Percentiles rank a stretch among this genome's conserved stretches.
Conservation (phyloP, 2,329 filamentous ascomycete species). For the Sordariomycetes sp. region DNA sequence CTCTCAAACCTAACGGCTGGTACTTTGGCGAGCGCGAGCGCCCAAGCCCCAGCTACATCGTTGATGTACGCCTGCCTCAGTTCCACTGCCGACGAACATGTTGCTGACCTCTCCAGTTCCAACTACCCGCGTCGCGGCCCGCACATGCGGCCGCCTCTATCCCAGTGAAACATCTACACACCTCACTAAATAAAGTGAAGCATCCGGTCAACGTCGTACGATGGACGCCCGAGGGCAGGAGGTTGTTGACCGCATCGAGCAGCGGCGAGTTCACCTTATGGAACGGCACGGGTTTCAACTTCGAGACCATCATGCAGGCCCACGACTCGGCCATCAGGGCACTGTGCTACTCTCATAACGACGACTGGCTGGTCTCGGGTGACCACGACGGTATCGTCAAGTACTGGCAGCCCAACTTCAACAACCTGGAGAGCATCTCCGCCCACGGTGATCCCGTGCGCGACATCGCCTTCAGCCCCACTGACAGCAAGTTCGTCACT, state of each 20-base stretch:
- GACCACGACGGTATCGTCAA: slow-evolving; percentile 94
- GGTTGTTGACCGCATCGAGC: slow-evolving; percentile 84
- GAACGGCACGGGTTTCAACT: slow-evolving; percentile 99
- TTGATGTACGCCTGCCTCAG: slow-evolving; percentile 49
- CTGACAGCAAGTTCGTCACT: slow-evolving; percentile 91
- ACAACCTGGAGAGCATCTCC: slow-evolving; percentile 91
- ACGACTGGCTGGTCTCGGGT: slow-evolving; percentile 93
- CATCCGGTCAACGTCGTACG: slow-evolving; percentile 94
- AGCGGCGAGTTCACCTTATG: slow-evolving; percentile 97
- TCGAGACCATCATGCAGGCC: slow-evolving; percentile 98
- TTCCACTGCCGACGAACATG: neutral
- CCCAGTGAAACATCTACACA: slow-evolving; percentile 90
- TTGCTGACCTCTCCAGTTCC: slow-evolving; percentile 47
- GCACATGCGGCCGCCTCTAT: slow-evolving; percentile 74
- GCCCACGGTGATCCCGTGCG: slow-evolving; percentile 84
- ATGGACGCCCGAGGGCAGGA: slow-evolving; percentile 93
- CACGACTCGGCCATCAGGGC: slow-evolving; percentile 82
- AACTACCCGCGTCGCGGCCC: slow-evolving; percentile 69
- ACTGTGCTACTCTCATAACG: slow-evolving; percentile 81
- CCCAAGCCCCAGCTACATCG: slow-evolving; percentile 79
- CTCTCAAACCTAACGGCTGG: slow-evolving; percentile 55
- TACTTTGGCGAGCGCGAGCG: slow-evolving; percentile 69
- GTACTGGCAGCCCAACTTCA: slow-evolving; percentile 99
- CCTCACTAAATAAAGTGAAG: slow-evolving; percentile 97
- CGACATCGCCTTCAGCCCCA: slow-evolving; percentile 87